phyloP scores from a whole-genome alignment of 83 land plant genomes.

The Thuja plicata region DNA sequence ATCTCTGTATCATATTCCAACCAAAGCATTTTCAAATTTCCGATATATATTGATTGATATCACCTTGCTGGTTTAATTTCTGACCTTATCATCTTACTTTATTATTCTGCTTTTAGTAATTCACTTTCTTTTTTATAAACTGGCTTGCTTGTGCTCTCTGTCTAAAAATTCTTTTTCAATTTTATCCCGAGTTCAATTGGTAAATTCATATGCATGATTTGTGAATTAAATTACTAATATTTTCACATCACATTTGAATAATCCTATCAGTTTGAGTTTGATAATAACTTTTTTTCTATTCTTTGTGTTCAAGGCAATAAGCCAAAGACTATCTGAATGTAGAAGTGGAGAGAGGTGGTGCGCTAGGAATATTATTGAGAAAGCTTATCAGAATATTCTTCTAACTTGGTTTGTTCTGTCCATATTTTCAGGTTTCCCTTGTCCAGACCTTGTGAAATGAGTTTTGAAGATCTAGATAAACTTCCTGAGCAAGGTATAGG shows the following conservation, averaged over 20 bases:
- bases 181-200: neutral
- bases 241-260: neutral
- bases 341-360: too few relatives aligned
- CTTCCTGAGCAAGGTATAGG: neutral
- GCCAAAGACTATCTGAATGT: too few relatives aligned
- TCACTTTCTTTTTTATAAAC: neutral
- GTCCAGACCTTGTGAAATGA: neutral
- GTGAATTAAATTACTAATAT: too few relatives aligned
- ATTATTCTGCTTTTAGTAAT: neutral
- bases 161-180: neutral
- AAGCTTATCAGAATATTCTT: neutral
- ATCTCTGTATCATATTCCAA: too few relatives aligned
- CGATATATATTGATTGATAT: too few relatives aligned
- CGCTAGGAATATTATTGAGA: neutral
- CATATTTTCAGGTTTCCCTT: neutral
- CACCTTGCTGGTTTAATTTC: neutral
- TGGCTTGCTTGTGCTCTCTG: neutral
- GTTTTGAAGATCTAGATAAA: neutral
- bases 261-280: neutral
- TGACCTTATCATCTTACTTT: neutral
- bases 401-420: neutral
- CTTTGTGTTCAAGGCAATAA: neutral
- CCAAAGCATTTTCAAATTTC: neutral
- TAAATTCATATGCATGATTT: neutral
- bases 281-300: neutral